Percentiles rank a stretch among this genome's conserved stretches.
These are phyloP conservation scores for Malus hybrid DNA, from an alignment of 331 rosid genomes.

Conservation along the genomic window DNA sequence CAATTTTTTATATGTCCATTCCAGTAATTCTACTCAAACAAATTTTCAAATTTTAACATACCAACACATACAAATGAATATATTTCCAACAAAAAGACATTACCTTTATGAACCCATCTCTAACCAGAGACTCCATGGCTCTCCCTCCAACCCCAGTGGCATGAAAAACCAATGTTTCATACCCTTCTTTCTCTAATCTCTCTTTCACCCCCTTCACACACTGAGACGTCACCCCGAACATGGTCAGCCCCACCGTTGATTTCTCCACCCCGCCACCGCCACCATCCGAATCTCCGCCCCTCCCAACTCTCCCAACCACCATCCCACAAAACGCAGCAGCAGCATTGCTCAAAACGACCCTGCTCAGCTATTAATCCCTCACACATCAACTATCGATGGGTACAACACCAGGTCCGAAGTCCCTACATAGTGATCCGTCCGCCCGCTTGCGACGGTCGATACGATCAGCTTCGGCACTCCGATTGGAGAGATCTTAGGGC, in stretches of 20 bases:
- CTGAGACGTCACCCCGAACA: constrained; percentile 89
- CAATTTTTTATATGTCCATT: neutral
- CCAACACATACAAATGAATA: neutral
- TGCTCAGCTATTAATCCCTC: constrained; percentile 75
- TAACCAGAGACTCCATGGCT: constrained; percentile 87
- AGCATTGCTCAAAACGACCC: constrained; percentile 59
- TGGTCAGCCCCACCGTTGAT: constrained; percentile 67
- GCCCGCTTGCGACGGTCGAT: constrained; percentile 86
- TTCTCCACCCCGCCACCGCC: constrained; percentile 24
- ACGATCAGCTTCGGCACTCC: constrained; percentile 81
- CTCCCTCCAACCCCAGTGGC: constrained; percentile 94
- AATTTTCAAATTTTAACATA: neutral
- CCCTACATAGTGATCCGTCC: constrained; percentile 71
- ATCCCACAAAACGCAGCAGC: constrained; percentile 88
- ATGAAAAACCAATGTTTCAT: constrained; percentile 78
- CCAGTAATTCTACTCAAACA: neutral
- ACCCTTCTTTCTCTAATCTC: constrained; percentile 66
- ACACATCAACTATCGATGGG: constrained; percentile 75
- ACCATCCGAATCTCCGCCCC: constrained; percentile 15
- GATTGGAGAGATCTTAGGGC: constrained; percentile 56
- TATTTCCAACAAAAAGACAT: neutral
- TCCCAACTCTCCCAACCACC: constrained; percentile 60
- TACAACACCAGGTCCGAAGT: constrained; percentile 64
- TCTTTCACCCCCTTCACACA: constrained; percentile 66
- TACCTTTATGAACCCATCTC: constrained; percentile 86